Conservation (phyloP, 192 early-diverging fungal genomes). For the Gryganskiella cystojenkinii region DNA sequence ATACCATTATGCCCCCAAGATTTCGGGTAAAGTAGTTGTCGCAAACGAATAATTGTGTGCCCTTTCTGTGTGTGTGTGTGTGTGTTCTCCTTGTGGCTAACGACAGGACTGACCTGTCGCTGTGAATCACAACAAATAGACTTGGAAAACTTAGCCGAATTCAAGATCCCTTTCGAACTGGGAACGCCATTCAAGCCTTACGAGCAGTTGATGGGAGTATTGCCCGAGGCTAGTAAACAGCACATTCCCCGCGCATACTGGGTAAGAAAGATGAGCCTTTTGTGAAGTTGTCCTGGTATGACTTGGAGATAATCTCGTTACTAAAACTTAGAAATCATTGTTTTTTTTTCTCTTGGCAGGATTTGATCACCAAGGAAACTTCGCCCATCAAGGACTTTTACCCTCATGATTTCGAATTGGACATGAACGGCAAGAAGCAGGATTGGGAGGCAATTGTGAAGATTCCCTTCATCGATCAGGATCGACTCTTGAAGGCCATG, state of each 20-base stretch:
- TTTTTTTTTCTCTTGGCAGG: too few relatives aligned
- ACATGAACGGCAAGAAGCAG: conserved; percentile 99
- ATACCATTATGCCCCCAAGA: conserved; percentile 96
- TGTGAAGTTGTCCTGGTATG: not conserved
- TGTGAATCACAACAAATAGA: too few relatives aligned
- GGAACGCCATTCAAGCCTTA: conserved; percentile 93
- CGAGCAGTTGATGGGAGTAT: conserved; percentile 99
- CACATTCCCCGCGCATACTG: conserved; percentile 86
- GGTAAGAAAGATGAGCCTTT: conserved; percentile 22
- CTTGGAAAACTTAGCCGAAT: conserved; percentile 61
- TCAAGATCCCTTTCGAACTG: conserved; percentile 79
- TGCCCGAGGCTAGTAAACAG: conserved; percentile 86
- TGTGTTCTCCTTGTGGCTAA: too few relatives aligned
- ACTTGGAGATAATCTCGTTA: not conserved
- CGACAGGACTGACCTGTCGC: too few relatives aligned
- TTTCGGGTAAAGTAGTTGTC: conserved; percentile 73
- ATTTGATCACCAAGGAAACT: conserved; percentile 83
- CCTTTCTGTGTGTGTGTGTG: too few relatives aligned
- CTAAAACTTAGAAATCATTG: not conserved
- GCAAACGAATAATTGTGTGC: too few relatives aligned
- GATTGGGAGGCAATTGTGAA: conserved; percentile 99
- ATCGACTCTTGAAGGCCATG: conserved; percentile 87
- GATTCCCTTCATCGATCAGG: conserved; percentile 95
- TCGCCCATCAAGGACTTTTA: conserved; percentile 98
- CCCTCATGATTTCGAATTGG: conserved; percentile 89